Evolutionary conservation across 225 moss, liverwort and hornwort species (phyloP).

Genomic region (Climacium dendroides): DNA sequence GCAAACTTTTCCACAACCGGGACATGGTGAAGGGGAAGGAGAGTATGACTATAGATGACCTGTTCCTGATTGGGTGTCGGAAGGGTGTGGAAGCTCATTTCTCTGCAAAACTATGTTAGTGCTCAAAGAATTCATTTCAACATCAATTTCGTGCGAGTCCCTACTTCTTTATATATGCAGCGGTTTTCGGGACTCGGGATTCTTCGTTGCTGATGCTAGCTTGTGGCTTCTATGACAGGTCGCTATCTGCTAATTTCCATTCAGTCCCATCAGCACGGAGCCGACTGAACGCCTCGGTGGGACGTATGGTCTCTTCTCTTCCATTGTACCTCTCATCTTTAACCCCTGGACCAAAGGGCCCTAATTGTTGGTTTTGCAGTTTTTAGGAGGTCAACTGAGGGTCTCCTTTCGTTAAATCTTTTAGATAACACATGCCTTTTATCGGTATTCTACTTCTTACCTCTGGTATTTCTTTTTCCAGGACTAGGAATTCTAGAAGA

Average conservation of each 20-base stretch:
- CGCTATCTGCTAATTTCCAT: slow-evolving; percentile 38
- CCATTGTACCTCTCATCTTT: neutral
- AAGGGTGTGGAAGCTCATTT: neutral
- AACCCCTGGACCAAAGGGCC: no score
- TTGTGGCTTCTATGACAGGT: neutral
- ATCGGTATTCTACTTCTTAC: neutral
- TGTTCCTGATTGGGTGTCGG: slow-evolving; percentile 60
- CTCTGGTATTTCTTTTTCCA: neutral
- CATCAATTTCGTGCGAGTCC: neutral
- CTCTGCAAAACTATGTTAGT: slow-evolving; percentile 40
- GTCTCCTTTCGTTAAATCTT: no score
- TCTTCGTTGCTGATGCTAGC: neutral
- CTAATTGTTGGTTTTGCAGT: neutral
- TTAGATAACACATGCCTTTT: neutral
- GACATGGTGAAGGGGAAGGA: neutral
- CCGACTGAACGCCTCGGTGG: neutral
- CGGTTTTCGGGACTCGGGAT: neutral
- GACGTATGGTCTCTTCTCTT: slow-evolving; percentile 22
- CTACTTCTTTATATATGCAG: neutral
- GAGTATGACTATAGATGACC: slow-evolving; percentile 35
- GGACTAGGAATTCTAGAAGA: neutral
- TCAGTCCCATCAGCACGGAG: slow-evolving; percentile 33
- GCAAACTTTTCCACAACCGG: slow-evolving; percentile 2
- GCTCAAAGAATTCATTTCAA: neutral
- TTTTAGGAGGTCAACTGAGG: neutral